Percentiles rank a stretch among this genome's conserved stretches.
Evolutionary conservation across 2,329 filamentous ascomycete genomes (phyloP).

Genomic region (Trichoderma sp.): DNA sequence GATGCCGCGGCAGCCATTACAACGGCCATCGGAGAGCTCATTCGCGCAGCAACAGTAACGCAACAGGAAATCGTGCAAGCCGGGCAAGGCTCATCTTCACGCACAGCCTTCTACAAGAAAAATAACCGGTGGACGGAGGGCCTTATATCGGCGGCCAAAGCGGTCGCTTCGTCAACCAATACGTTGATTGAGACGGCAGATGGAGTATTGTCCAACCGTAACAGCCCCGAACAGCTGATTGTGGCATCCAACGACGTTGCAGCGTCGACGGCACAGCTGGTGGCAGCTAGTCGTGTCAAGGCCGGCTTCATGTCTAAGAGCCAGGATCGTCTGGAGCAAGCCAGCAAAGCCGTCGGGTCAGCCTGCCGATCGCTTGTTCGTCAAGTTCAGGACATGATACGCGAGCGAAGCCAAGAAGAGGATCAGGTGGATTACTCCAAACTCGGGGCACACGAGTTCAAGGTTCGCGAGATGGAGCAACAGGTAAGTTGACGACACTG

Average conservation of each 20-base stretch:
- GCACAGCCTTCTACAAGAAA: slow-evolving; percentile 98
- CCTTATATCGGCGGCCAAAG: slow-evolving; percentile 94
- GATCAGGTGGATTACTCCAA: slow-evolving; percentile 86
- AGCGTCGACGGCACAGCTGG: slow-evolving; percentile 92
- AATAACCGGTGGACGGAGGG: slow-evolving; percentile 99
- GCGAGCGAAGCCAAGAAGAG: slow-evolving; percentile 78
- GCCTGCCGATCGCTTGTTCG: slow-evolving; percentile 86
- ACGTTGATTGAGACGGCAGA: slow-evolving; percentile 97
- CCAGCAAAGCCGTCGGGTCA: slow-evolving; percentile 87
- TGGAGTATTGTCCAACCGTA: slow-evolving; percentile 87
- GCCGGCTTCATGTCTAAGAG: slow-evolving; percentile 97
- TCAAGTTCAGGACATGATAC: slow-evolving; percentile 93
- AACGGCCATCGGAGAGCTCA: slow-evolving; percentile 88
- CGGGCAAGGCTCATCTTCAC: slow-evolving; percentile 81
- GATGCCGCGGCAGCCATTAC: slow-evolving; percentile 93
- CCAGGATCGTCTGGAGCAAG: slow-evolving; percentile 86
- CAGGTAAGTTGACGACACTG: slow-evolving; percentile 65
- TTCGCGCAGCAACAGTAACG: slow-evolving; percentile 89
- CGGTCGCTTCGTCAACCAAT: slow-evolving; percentile 90
- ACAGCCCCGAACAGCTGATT: slow-evolving; percentile 94
- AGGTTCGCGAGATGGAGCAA: slow-evolving; percentile 98
- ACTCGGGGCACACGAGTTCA: slow-evolving; percentile 93
- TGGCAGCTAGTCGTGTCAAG: slow-evolving; percentile 94
- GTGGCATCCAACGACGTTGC: slow-evolving; percentile 97
- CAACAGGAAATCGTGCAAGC: slow-evolving; percentile 97